Conservation (phyloP, 495 filamentous ascomycete species). For the Daldinia caldariorum region DNA sequence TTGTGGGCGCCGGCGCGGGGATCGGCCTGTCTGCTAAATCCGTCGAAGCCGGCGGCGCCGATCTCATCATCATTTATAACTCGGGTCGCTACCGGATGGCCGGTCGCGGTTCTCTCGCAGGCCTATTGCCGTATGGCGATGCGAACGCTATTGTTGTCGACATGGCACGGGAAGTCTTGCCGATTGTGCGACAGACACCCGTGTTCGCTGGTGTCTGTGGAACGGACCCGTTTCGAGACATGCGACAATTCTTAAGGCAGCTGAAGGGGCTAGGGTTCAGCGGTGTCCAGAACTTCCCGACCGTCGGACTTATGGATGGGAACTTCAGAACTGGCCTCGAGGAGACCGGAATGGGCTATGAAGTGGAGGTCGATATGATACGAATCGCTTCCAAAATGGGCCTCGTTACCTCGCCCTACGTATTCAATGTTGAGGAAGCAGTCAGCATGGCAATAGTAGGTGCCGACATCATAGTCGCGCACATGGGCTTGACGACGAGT, state of each 20-base stretch:
- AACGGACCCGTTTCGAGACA: constrained; percentile 70
- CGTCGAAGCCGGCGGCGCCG: constrained; percentile 71
- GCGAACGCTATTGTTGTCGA: constrained; percentile 74
- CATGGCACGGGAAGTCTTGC: constrained; percentile 71
- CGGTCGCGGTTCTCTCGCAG: constrained; percentile 73
- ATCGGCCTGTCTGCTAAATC: constrained; percentile 78
- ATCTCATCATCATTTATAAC: constrained; percentile 79
- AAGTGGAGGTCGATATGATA: constrained; percentile 71
- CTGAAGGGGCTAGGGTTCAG: constrained; percentile 68
- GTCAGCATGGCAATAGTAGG: constrained; percentile 68
- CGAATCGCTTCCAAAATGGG: constrained; percentile 63
- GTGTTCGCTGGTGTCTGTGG: constrained; percentile 74
- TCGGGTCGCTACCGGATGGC: constrained; percentile 79
- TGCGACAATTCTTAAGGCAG: constrained; percentile 65
- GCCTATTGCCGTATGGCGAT: constrained; percentile 76
- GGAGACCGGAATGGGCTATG: constrained; percentile 76
- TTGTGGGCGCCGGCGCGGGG: constrained; percentile 76
- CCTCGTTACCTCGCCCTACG: constrained; percentile 74
- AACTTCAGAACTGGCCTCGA: constrained; percentile 71
- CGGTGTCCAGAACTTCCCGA: constrained; percentile 79
- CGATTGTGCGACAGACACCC: constrained; percentile 67
- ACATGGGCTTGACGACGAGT: constrained; percentile 74
- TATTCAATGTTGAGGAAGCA: constrained; percentile 69
- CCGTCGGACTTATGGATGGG: constrained; percentile 75
- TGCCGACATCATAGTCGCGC: constrained; percentile 73